These are phyloP conservation scores for Pseudogymnoascus sp. DNA, from an alignment of 2,329 filamentous ascomycete species.

Conservation along the genomic window DNA sequence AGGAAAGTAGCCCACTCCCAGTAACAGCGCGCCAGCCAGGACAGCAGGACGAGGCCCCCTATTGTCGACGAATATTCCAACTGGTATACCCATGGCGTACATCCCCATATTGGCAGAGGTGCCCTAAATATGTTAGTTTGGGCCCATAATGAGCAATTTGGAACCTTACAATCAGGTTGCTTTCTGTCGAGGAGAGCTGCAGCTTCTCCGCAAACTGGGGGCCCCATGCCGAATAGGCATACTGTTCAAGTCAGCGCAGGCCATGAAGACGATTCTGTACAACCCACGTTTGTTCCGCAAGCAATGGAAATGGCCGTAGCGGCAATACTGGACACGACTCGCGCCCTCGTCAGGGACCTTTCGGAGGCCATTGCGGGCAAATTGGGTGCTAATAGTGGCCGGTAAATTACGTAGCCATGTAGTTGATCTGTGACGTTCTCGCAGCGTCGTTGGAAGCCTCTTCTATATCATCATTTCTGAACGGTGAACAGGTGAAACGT, in stretches of 20 bases:
- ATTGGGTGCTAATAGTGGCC: background rate
- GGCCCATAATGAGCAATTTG: slow-evolving; percentile 7
- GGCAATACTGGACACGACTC: slow-evolving; percentile 74
- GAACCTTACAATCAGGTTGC: slow-evolving; percentile 70
- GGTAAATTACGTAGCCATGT: slow-evolving; percentile 8
- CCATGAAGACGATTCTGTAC: background rate
- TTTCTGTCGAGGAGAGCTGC: slow-evolving; percentile 82
- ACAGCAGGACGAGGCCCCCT: slow-evolving; percentile 74
- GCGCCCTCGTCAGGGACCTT: slow-evolving; percentile 49
- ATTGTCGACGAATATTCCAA: slow-evolving; percentile 79
- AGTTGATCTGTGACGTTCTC: background rate
- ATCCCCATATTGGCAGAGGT: slow-evolving; percentile 84
- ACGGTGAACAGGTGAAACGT: background rate
- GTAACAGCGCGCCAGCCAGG: slow-evolving; percentile 61
- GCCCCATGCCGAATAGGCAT: slow-evolving; percentile 97
- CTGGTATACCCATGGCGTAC: slow-evolving; percentile 83
- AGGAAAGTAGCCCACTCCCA: slow-evolving; percentile 78
- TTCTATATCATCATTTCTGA: slow-evolving; percentile 3
- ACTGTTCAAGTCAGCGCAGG: slow-evolving; percentile 45
- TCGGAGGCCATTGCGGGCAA: slow-evolving; percentile 35
- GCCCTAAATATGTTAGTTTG: slow-evolving; percentile 38
- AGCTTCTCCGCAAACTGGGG: slow-evolving; percentile 87
- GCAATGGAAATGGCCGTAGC: slow-evolving; percentile 79
- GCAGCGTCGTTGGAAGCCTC: background rate
- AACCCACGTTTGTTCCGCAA: slow-evolving; percentile 81